Conservation (phyloP, 2,329 filamentous ascomycete species). For the Diaporthe capsici region DNA sequence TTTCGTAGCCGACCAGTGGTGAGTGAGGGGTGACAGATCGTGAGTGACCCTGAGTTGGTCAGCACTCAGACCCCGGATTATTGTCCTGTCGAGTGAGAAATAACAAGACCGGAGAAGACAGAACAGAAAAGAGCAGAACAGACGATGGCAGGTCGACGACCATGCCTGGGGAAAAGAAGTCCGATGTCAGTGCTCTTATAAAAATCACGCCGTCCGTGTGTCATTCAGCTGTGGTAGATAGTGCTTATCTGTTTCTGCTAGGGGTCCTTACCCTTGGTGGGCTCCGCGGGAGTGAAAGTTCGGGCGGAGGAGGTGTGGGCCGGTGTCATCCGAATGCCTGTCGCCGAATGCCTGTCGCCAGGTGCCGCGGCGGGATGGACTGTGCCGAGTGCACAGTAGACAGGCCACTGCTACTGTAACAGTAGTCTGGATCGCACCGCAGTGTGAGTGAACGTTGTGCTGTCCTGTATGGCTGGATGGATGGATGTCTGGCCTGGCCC, state of each 20-base stretch:
- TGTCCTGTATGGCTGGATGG: background rate
- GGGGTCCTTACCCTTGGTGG: background rate
- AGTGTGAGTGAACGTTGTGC: background rate
- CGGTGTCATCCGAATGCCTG: slow-evolving; percentile 33
- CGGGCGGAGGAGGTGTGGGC: slow-evolving; percentile 18
- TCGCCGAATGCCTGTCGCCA: slow-evolving; percentile 33
- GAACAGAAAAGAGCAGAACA: background rate
- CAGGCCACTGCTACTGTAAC: background rate
- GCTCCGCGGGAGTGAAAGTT: background rate
- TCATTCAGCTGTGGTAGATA: slow-evolving; percentile 28
- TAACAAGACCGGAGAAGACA: background rate
- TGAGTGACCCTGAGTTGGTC: background rate
- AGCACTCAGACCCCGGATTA: background rate
- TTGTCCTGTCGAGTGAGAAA: background rate
- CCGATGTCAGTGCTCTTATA: slow-evolving; percentile 29
- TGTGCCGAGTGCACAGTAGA: background rate
- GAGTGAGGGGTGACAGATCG: background rate
- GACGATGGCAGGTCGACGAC: background rate
- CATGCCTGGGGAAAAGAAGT: background rate
- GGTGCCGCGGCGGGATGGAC: slow-evolving; percentile 14
- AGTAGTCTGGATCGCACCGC: slow-evolving; percentile 7
- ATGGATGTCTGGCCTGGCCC: background rate
- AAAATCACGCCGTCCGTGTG: slow-evolving; percentile 9
- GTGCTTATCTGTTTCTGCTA: slow-evolving; percentile 27
- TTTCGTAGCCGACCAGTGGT: background rate